Conservation (phyloP, 345 rosid species). For the Orychophragmus violaceus region DNA sequence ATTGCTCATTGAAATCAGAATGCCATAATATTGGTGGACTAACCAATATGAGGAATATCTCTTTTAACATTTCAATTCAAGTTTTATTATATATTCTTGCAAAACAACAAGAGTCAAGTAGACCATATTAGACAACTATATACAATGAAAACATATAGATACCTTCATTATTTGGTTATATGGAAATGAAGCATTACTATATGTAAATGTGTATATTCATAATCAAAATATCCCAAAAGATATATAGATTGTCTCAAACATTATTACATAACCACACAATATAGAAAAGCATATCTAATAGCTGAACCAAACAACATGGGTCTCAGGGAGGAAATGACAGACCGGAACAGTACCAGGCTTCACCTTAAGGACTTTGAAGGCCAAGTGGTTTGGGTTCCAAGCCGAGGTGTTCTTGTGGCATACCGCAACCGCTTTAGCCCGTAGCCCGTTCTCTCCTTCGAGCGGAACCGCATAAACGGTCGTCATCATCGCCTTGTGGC, state of each 20-base stretch:
- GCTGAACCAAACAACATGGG: constrained; percentile 57
- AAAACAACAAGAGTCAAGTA: constrained; percentile 12
- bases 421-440: constrained; percentile 60
- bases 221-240: constrained; percentile 12
- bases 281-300: constrained; percentile 12
- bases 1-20: too few species aligned
- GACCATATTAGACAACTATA: not conserved
- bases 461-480: constrained; percentile 50
- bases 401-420: constrained; percentile 82
- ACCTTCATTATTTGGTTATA: not conserved
- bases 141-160: not conserved
- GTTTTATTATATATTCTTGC: not conserved
- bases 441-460: constrained; percentile 53
- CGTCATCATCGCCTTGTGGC: constrained; percentile 57
- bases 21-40: too few species aligned
- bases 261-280: constrained; percentile 7
- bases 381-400: constrained; percentile 80
- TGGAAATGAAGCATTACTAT: not conserved
- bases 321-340: constrained; percentile 82
- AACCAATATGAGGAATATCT: not conserved
- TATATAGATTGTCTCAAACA: not conserved
- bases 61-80: not conserved
- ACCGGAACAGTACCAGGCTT: constrained; percentile 64
- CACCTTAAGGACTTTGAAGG: constrained; percentile 70
- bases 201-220: constrained; percentile 12